These are phyloP conservation scores for Epichloe gansuensis DNA, from an alignment of 2,329 filamentous ascomycete species.

Conservation along the genomic window DNA sequence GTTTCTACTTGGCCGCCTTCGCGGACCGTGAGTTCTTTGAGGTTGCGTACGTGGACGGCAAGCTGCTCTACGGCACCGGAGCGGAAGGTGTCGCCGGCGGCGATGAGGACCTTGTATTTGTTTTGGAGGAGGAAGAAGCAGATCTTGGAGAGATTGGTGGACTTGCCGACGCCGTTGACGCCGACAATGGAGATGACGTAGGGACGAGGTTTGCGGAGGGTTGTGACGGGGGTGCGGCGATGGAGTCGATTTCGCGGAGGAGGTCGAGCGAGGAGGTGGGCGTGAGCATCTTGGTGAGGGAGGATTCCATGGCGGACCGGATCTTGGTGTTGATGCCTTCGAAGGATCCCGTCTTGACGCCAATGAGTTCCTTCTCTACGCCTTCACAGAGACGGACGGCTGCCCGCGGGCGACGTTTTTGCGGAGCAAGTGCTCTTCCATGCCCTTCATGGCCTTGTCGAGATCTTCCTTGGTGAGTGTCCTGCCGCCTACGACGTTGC, in stretches of 20 bases:
- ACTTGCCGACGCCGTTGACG: conserved; percentile 97
- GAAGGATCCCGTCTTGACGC: conserved; percentile 84
- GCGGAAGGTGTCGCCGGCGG: conserved; percentile 91
- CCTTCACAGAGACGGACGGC: conserved; percentile 83
- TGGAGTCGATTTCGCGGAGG: conserved; percentile 78
- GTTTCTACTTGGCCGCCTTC: conserved; percentile 74
- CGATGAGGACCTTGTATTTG: conserved; percentile 88
- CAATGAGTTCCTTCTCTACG: conserved; percentile 79
- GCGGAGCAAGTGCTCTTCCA: conserved; percentile 87
- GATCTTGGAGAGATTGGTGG: conserved; percentile 94
- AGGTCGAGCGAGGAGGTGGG: conserved; percentile 91
- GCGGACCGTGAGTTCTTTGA: conserved; percentile 75
- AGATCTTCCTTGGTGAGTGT: conserved; percentile 80
- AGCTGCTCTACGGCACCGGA: conserved; percentile 95
- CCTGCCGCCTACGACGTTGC: conserved; percentile 92
- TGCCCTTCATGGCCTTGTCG: conserved; percentile 83
- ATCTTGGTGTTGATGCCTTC: conserved; percentile 79
- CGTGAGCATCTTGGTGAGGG: conserved; percentile 87
- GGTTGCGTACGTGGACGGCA: conserved; percentile 84
- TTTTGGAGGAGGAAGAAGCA: conserved; percentile 97
- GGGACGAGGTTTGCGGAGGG: conserved; percentile 55
- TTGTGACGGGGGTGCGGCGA: conserved; percentile 56
- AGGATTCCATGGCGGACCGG: conserved; percentile 78
- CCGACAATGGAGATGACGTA: conserved; percentile 98
- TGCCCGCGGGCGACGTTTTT: conserved; percentile 97